Base-by-base conservation (phyloP, 2,329 filamentous ascomycete genomes). In the Tympanopsis confertula region DNA sequence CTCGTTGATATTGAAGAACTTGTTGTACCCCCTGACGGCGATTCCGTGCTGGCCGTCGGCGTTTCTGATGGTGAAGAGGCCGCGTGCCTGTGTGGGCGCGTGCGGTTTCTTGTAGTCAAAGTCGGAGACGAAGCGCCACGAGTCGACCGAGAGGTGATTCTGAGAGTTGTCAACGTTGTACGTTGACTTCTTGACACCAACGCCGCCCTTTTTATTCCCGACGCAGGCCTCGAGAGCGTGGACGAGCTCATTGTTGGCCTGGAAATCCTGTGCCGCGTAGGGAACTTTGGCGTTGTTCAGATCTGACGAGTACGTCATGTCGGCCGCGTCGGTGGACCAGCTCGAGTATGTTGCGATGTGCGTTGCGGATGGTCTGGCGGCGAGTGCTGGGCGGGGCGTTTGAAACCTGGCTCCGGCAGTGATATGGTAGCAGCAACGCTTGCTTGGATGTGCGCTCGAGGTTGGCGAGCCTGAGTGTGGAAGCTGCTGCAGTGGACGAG, bases 1-100 rank as follows among this genome's bases (percentile, higher is more conserved):
- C 61, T 98, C 91, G 37, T 75, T 74, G 30, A 86, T 72, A 50
- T 98, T 98, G 74, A 98, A 98, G 66, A 98, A 98, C 61, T 98
- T 98, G 68, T 98, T 89, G 60, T 98, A 98, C 37, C 91, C 91
- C 48, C 91, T 74, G 36, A 86, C 77, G 2, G 74, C 83, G 47
- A 98, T 95, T 57, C 94, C 86, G 12, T 74, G 65, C 7, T 74
- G 65, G 5, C 78, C 77, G 19, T 73, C 66, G 36, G 69, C 64
- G 44, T 74, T 79, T 44, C 63, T 73, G 32, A 82, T 82, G n/a
- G 88, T 98, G 61, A 98, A 98, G 1, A 98, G 72, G 5, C 91
- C 91, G 38, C 91, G 79, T 4, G 91, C 88, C 56, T 95, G 94
- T 1, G 86, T 94, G 4, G 91, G 91, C 10, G 98, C 71, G 47